phyloP scores from a whole-genome alignment of 2,329 filamentous ascomycete species.

The Thelonectria blattea region DNA sequence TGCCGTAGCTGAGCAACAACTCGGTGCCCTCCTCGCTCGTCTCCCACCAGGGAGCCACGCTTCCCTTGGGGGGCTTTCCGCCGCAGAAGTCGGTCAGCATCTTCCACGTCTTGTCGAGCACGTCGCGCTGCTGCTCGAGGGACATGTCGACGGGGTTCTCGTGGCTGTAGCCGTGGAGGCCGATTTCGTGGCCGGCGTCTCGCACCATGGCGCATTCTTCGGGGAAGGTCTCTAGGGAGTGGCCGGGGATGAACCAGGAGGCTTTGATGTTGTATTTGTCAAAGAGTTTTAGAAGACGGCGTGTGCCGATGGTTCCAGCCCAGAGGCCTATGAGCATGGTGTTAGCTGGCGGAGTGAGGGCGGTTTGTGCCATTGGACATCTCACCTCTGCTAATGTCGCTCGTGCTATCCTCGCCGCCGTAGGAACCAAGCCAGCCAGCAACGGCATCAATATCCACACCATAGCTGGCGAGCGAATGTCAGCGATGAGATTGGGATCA shows the following conservation, averaged over 20 bases:
- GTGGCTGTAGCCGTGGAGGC: slow-evolving; percentile 74
- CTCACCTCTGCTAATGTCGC: slow-evolving; percentile 72
- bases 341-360: background rate
- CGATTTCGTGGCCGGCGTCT: slow-evolving; percentile 56
- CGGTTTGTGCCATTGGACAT: slow-evolving; percentile 30
- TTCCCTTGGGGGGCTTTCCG: slow-evolving; percentile 70
- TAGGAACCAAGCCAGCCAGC: slow-evolving; percentile 81
- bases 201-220: slow-evolving; percentile 52
- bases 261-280: slow-evolving; percentile 75
- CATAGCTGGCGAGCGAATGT: slow-evolving; percentile 56
- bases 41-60: slow-evolving; percentile 79
- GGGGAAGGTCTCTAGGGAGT: slow-evolving; percentile 56
- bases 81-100: slow-evolving; percentile 72
- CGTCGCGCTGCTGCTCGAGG: slow-evolving; percentile 75
- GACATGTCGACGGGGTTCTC: slow-evolving; percentile 77
- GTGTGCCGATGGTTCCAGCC: slow-evolving; percentile 71
- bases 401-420: slow-evolving; percentile 75
- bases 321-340: slow-evolving; percentile 15
- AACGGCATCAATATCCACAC: slow-evolving; percentile 77
- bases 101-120: slow-evolving; percentile 76
- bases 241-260: slow-evolving; percentile 58
- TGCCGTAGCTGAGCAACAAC: slow-evolving; percentile 68
- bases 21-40: slow-evolving; percentile 71
- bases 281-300: slow-evolving; percentile 72
- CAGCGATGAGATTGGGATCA: background rate